phyloP scores from a whole-genome alignment of 2,329 filamentous ascomycete species.

The Penicillium fuscoglaucum region DNA sequence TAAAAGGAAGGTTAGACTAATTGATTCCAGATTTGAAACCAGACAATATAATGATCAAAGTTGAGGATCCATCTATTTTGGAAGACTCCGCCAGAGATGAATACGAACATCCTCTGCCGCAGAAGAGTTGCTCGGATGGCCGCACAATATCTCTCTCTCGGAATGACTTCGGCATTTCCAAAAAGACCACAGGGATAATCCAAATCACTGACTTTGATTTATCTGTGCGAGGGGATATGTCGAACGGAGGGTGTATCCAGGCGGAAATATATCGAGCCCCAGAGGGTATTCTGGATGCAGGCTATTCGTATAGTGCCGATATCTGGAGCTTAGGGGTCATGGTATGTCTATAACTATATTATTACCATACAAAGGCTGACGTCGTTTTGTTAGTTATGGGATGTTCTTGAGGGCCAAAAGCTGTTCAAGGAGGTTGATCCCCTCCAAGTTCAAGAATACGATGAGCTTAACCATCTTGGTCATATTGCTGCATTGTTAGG shows the following conservation, averaged over 20 bases:
- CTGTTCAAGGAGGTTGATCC: constrained; percentile 28
- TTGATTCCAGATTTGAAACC: constrained; percentile 36
- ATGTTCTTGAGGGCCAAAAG: constrained; percentile 30
- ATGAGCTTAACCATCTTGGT: constrained; percentile 31
- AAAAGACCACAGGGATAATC: constrained; percentile 25
- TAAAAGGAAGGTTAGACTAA: background rate
- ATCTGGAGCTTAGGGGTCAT: constrained; percentile 43
- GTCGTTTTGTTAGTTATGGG: constrained; percentile 26
- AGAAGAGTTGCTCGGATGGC: constrained; percentile 30
- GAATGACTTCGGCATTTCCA: constrained; percentile 31
- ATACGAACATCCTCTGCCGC: constrained; percentile 31
- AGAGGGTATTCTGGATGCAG: constrained; percentile 37
- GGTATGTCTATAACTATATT: constrained; percentile 21
- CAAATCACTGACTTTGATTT: constrained; percentile 38
- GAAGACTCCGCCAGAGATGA: constrained; percentile 30
- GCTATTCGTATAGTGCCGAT: constrained; percentile 40
- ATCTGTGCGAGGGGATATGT: constrained; percentile 33
- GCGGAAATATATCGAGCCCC: constrained; percentile 38
- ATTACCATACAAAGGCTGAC: constrained; percentile 4
- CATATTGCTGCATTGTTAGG: constrained; percentile 34
- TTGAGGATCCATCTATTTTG: constrained; percentile 28
- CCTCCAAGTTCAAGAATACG: constrained; percentile 27
- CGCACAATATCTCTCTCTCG: constrained; percentile 39
- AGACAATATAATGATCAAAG: constrained; percentile 34
- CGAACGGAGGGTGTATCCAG: constrained; percentile 39